Percentiles rank a stretch among this genome's conserved stretches.
phyloP scores from a whole-genome alignment of 2,329 filamentous ascomycete species.

The Aspergillus candidus region DNA sequence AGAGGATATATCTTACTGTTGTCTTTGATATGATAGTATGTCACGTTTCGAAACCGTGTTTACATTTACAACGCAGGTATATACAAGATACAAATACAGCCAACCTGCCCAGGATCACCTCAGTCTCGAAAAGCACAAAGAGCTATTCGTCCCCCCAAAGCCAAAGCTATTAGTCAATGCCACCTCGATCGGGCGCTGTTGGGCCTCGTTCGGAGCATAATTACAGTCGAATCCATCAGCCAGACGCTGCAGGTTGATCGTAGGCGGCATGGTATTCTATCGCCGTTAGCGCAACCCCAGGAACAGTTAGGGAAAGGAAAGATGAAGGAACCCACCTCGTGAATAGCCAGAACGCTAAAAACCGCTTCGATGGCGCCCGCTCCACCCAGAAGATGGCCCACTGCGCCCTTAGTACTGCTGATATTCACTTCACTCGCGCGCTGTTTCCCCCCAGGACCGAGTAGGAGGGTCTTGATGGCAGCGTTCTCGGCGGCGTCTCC shows the following conservation, averaged over 20 bases:
- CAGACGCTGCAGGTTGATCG: constrained; percentile 68
- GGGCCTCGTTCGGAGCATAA: constrained; percentile 68
- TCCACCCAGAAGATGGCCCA: constrained; percentile 86
- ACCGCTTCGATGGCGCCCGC: constrained; percentile 86
- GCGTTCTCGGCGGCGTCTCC: constrained; percentile 84
- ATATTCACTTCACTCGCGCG: constrained; percentile 64
- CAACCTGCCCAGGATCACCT: neutral
- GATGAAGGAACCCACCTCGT: constrained; percentile 55
- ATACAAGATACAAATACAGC: too few species aligned
- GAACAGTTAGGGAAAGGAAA: neutral
- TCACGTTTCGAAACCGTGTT: too few species aligned
- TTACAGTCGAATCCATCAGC: constrained; percentile 71
- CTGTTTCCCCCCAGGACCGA: constrained; percentile 62
- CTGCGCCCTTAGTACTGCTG: constrained; percentile 88
- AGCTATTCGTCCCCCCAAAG: constrained; percentile 94
- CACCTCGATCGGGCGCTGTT: constrained; percentile 64
- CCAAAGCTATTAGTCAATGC: constrained; percentile 94
- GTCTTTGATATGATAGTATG: too few species aligned
- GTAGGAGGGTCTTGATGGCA: constrained; percentile 72
- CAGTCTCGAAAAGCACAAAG: constrained; percentile 60
- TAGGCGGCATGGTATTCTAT: constrained; percentile 75
- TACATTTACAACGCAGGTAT: too few species aligned
- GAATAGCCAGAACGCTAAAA: constrained; percentile 72
- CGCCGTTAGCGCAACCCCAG: neutral
- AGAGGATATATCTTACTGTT: too few species aligned